A percentile compares a stretch with the other conserved stretches of the same genome.
Conservation (phyloP, 768 basidiomycete genomes). For the Paxillus rubicundulus region DNA sequence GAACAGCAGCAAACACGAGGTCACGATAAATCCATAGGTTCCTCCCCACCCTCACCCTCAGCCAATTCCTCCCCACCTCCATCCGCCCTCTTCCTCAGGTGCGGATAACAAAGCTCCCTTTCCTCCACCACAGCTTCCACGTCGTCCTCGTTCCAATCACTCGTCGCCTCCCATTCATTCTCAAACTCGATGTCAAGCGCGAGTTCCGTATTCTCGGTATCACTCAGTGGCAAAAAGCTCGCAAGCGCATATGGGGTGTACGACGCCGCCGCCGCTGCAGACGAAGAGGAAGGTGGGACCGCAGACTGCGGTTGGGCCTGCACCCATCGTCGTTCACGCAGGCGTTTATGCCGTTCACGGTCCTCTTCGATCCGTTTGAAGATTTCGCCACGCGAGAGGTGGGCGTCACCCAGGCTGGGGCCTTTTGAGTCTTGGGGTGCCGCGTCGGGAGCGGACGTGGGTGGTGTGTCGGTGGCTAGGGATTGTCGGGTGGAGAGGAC, state of each 20-base stretch:
- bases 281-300: slow-evolving; percentile 4
- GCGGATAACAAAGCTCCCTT: slow-evolving; percentile 65
- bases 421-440: slow-evolving; percentile 6
- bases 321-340: slow-evolving; percentile 91
- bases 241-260: slow-evolving; percentile 17
- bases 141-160: slow-evolving; percentile 90
- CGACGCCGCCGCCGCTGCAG: not conserved
- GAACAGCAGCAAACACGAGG: too few species aligned
- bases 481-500: slow-evolving; percentile 49
- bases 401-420: slow-evolving; percentile 4
- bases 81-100: slow-evolving; percentile 12
- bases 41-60: slow-evolving; percentile 41
- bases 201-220: slow-evolving; percentile 49
- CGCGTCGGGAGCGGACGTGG: slow-evolving; percentile 18
- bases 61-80: slow-evolving; percentile 5
- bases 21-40: slow-evolving; percentile 39
- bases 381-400: slow-evolving; percentile 63
- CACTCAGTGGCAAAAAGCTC: slow-evolving; percentile 31
- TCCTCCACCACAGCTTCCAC: slow-evolving; percentile 74
- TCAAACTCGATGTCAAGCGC: slow-evolving; percentile 82
- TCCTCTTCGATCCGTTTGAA: slow-evolving; percentile 90
- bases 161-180: slow-evolving; percentile 86
- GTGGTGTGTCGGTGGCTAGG: slow-evolving; percentile 13
- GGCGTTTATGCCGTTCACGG: slow-evolving; percentile 86
- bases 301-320: slow-evolving; percentile 58